A percentile compares a stretch with the other conserved stretches of the same genome.
Conservation (phyloP, 2,329 filamentous ascomycete genomes). For the Ophiostoma australiae region DNA sequence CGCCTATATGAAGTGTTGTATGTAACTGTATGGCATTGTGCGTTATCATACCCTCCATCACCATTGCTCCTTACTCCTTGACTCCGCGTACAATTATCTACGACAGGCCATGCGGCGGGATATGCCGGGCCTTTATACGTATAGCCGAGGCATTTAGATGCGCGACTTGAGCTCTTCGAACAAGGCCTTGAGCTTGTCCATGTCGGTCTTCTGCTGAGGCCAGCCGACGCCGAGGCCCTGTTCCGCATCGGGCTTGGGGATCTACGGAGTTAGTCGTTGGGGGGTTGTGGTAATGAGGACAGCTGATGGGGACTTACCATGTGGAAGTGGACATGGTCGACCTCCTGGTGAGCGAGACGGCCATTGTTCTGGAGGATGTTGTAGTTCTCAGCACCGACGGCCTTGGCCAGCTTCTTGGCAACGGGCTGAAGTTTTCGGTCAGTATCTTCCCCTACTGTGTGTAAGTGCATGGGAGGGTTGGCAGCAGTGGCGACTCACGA, state of each 20-base stretch:
- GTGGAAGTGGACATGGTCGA: slow-evolving; percentile 94
- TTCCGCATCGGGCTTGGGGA: slow-evolving; percentile 81
- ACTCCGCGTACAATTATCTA: not conserved
- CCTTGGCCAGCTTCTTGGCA: slow-evolving; percentile 78
- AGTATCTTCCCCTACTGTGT: not conserved
- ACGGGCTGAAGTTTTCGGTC: slow-evolving; percentile 52
- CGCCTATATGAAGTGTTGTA: not conserved
- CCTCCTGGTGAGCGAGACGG: slow-evolving; percentile 80
- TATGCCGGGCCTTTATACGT: not conserved
- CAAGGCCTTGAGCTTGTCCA: slow-evolving; percentile 75
- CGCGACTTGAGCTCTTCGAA: slow-evolving; percentile 82
- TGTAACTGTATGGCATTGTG: not conserved
- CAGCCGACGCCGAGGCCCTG: slow-evolving; percentile 71
- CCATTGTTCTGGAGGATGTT: slow-evolving; percentile 98
- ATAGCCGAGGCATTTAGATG: slow-evolving; percentile 51
- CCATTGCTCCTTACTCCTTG: not conserved
- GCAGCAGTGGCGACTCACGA: slow-evolving; percentile 48
- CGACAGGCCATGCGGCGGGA: not conserved
- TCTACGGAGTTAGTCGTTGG: slow-evolving; percentile 45
- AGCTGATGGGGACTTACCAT: slow-evolving; percentile 53
- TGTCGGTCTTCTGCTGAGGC: slow-evolving; percentile 70
- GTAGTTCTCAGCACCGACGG: slow-evolving; percentile 72
- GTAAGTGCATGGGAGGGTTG: not conserved
- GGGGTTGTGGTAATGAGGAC: not conserved
- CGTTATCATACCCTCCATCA: not conserved